These are phyloP conservation scores for Umbelopsis sp. DNA, from an alignment of 192 early-diverging fungal species.

Conservation along the genomic window DNA sequence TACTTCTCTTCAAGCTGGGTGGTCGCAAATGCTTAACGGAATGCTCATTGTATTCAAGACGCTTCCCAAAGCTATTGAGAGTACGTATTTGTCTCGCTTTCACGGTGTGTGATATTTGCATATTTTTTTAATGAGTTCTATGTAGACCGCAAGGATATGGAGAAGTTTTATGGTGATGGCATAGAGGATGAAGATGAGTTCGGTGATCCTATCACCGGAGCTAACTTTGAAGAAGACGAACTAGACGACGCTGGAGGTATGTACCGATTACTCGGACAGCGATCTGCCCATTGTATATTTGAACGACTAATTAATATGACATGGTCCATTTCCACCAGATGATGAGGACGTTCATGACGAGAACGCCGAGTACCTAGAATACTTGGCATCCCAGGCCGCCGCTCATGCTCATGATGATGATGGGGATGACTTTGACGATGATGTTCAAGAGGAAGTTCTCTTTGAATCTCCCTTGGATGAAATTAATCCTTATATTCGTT, in stretches of 20 bases:
- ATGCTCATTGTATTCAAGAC: conserved; percentile 75
- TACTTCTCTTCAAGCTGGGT: conserved; percentile 64
- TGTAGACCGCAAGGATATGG: conserved; percentile 50
- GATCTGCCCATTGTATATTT: no score
- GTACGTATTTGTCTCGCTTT: conserved; percentile 30
- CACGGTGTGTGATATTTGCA: not conserved
- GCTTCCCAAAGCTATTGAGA: conserved; percentile 69
- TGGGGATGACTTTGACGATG: conserved; percentile 68
- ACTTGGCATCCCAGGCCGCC: conserved; percentile 56
- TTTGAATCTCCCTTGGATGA: conserved; percentile 81
- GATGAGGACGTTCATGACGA: conserved; percentile 65
- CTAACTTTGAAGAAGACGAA: conserved; percentile 42
- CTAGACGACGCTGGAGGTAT: conserved; percentile 50
- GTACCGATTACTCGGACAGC: no score
- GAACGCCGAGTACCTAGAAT: conserved; percentile 62
- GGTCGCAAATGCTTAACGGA: conserved; percentile 74
- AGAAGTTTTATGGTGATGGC: conserved; percentile 56
- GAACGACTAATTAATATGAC: no score
- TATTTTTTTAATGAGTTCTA: conserved; percentile 20
- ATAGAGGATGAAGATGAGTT: conserved; percentile 62
- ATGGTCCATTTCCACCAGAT: conserved; percentile 22
- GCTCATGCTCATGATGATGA: conserved; percentile 35
- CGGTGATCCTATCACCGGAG: conserved; percentile 27
- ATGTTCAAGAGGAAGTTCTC: conserved; percentile 72
- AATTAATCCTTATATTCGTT: conserved; percentile 71